Evolutionary conservation across 176 grass and related monocot genomes (phyloP).

Genomic region (Zoysia japonica): DNA sequence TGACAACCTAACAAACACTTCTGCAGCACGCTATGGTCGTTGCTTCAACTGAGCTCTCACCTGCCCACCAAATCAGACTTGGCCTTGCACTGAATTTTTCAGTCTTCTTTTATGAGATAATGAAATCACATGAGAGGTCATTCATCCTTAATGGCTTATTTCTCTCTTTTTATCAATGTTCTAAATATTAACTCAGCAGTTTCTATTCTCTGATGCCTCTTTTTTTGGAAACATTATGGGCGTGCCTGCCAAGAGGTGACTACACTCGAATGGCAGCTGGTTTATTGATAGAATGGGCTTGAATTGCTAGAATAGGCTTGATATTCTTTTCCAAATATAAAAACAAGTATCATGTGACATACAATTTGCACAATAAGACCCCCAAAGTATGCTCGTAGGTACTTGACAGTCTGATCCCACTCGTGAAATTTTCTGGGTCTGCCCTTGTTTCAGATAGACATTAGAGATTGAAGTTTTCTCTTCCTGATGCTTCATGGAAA

Average conservation of each 20-base stretch:
- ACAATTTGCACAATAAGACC: background rate
- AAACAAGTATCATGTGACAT: background rate
- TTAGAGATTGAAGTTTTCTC: background rate
- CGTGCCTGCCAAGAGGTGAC: background rate
- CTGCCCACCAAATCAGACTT: constrained; percentile 62
- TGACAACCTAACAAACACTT: constrained; percentile 32
- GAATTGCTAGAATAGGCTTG: background rate
- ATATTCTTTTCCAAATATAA: background rate
- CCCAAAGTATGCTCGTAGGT: background rate
- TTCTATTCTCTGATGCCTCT: background rate
- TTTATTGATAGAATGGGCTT: too few species aligned
- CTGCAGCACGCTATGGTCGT: constrained; percentile 67
- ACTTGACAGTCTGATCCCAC: background rate
- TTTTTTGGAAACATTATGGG: constrained; percentile 2
- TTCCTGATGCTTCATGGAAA: background rate
- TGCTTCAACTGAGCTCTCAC: constrained; percentile 60
- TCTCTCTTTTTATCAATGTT: constrained; percentile 18
- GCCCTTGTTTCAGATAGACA: background rate
- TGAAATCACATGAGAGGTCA: constrained; percentile 66
- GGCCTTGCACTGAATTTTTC: constrained; percentile 87
- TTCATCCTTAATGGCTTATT: constrained; percentile 36
- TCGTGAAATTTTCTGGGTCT: background rate
- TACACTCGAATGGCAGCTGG: background rate
- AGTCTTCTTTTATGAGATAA: constrained; percentile 88
- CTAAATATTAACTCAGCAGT: constrained; percentile 2